These are phyloP conservation scores for Vanrija humicola DNA, from an alignment of 1,284 basidiomycete genomes.

Conservation along the genomic window DNA sequence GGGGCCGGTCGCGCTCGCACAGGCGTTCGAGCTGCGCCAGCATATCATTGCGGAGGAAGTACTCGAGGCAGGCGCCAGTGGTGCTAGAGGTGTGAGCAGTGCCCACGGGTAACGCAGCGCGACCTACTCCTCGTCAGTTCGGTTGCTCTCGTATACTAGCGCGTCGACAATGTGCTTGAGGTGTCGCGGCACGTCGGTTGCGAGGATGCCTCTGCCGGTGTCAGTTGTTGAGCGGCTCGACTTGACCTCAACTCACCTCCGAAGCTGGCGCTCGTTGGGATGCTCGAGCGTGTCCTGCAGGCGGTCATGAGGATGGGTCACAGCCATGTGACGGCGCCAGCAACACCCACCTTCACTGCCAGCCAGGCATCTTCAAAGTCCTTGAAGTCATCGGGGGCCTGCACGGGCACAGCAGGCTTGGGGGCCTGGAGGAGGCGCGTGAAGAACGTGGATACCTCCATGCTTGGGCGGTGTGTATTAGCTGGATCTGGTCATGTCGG, in stretches of 20 bases:
- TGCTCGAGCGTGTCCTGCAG: slow-evolving; percentile 38
- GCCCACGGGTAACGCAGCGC: background rate
- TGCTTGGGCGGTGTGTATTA: slow-evolving; percentile 4
- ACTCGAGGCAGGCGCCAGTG: slow-evolving; percentile 84
- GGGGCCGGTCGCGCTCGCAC: slow-evolving; percentile 74
- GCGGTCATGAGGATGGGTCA: background rate
- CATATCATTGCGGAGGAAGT: slow-evolving; percentile 83
- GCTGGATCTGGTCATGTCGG: too few species aligned
- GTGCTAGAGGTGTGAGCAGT: slow-evolving; percentile 53
- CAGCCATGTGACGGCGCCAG: too few species aligned
- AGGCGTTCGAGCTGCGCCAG: slow-evolving; percentile 77
- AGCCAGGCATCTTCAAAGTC: slow-evolving; percentile 42
- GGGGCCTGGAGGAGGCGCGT: slow-evolving; percentile 38
- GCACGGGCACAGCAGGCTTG: slow-evolving; percentile 15
- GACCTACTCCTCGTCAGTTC: slow-evolving; percentile 76
- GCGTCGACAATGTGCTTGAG: slow-evolving; percentile 81
- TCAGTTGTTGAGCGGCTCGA: slow-evolving; percentile 50
- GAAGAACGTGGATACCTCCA: slow-evolving; percentile 45
- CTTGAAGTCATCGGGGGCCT: slow-evolving; percentile 28
- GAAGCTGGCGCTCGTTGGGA: slow-evolving; percentile 45
- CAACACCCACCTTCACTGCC: slow-evolving; percentile 26
- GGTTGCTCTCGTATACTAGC: slow-evolving; percentile 77
- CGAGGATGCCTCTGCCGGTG: slow-evolving; percentile 62
- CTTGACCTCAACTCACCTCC: slow-evolving; percentile 56
- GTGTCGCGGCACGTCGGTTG: slow-evolving; percentile 72